A percentile compares a stretch with the other conserved stretches of the same genome.
Evolutionary conservation across 202 grass and related monocot species (phyloP).

Genomic region (Carex arenaria): DNA sequence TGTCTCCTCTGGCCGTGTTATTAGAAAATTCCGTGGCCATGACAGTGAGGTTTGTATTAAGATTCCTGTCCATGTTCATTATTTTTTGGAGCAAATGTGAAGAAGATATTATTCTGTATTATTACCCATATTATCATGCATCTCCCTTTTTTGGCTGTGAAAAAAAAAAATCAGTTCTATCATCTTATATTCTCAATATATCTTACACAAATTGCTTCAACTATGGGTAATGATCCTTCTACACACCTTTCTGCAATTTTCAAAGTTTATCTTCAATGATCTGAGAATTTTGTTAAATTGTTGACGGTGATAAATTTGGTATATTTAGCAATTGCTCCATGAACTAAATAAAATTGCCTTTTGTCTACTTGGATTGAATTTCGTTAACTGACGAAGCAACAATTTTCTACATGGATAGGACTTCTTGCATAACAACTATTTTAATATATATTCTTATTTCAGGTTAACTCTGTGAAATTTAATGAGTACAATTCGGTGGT

Average conservation of each 20-base stretch:
- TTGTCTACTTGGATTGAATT: not conserved
- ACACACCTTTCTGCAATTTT: not conserved
- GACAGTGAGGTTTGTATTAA: constrained; percentile 64
- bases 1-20: constrained; percentile 61
- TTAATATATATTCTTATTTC: constrained; percentile 4
- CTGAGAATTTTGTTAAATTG: not conserved
- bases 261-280: not conserved
- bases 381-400: not conserved
- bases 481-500: constrained; percentile 76
- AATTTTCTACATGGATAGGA: not conserved
- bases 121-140: not conserved
- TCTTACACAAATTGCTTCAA: not conserved
- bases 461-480: constrained; percentile 96
- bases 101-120: not conserved
- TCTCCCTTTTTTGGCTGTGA: not conserved
- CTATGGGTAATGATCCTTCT: not conserved
- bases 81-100: not conserved
- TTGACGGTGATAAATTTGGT: not conserved
- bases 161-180: not conserved
- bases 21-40: constrained; percentile 93
- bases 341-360: not conserved
- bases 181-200: not conserved
- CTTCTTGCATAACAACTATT: constrained; percentile 1
- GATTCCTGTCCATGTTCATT: not conserved
- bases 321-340: not conserved